Base-by-base conservation (phyloP, 202 grass and related monocot genomes). In the Schoenoplectus triqueter region DNA sequence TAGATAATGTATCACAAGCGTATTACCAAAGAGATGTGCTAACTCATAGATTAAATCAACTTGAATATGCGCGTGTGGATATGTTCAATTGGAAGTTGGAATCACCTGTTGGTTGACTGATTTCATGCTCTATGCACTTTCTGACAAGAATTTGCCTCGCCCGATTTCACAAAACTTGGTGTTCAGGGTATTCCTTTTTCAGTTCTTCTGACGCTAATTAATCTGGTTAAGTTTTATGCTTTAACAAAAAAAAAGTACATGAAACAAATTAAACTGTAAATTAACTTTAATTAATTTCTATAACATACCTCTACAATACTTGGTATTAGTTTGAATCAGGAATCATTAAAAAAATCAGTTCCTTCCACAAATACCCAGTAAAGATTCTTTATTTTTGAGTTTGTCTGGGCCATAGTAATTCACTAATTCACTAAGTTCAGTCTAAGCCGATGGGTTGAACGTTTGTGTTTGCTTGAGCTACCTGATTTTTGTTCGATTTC, bases 321-420 rank as follows among this genome's bases (percentile, higher is more conserved):
- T 83, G 95, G 95, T 83, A 98, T 98, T 73, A 98, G 95, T 91
- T 98, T 98, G 84, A 98, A 98, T 89, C 95, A 87, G 42, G 92
- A 86, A 83, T 98, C 91, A 75, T 91, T 87, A 66, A 95, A 95
- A 82, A 91, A 67, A 85, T 95, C 91, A 86, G 80, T 89, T 92
- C 92, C 95, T 89, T 93, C 90, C 51, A 95, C 89, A 86, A 98
- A 95, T 83, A 54, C 89, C 87, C 66, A 98, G 84, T 50, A 98
- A 83, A 68, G 95, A 97, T 72, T 92, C 85, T 86, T 90, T 97
- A 60, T 94, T 94, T 80, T 95, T 86, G 46, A 88, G 88, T 75
- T 87, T 93, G 48, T 97, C 91, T 61, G 95, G 81, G 5, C 82
- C 91, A 73, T 93, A 97, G 82, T 97, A 93, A 86, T 93, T 84